Base-by-base conservation (phyloP, 441 rosid species). In the Theobroma grandiflorum region DNA sequence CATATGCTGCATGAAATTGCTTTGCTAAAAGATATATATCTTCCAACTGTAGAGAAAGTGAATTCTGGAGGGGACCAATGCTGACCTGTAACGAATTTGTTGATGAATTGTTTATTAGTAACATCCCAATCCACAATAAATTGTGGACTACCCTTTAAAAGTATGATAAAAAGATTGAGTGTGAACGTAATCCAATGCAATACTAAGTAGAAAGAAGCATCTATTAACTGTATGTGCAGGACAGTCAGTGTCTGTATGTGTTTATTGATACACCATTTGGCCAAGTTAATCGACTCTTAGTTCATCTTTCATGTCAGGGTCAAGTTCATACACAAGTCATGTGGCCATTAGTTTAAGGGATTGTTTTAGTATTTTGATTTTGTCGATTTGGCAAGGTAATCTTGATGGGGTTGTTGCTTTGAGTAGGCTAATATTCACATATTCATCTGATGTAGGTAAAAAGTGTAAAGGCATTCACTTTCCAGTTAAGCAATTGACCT, bases 371-470 rank as follows among this genome's bases (percentile, higher is more conserved):
- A 14, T 69, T 64, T 73, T 53, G 3, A 8, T 72, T 58, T 62
- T 55, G 35, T 78, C 7, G 42, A 53, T 73, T 63, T 58, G 43
- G 20, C 26, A 10, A 26, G 58, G 38, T 43, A 10, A 50, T 47
- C n/a, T 40, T 67, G n/a, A 67, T 58, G 69, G 69, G 20, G 61
- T 63, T 40, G 45, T 42, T 26, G 22, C 81, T 16, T 37, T 52
- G 9, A 12, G n/a, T 10, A 22, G 57, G 64, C 45, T 76, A 47
- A 50, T 22, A 69, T 76, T 2, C 15, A 15, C 50, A 16, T 35
- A 31, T 73, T 47, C 59, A 74, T 43, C 43, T 84, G 63, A 55
- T 35, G 9, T 33, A 76, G 79, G 75, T 59, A 67, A 71, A 71
- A 78, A 75, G 64, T 31, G 22, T 69, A 8, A 53, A 37, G 2